A percentile compares a stretch with the other conserved stretches of the same genome.
Conservation (phyloP, 163 green algal genomes). For the Chlamydomonas reinhardtii region DNA sequence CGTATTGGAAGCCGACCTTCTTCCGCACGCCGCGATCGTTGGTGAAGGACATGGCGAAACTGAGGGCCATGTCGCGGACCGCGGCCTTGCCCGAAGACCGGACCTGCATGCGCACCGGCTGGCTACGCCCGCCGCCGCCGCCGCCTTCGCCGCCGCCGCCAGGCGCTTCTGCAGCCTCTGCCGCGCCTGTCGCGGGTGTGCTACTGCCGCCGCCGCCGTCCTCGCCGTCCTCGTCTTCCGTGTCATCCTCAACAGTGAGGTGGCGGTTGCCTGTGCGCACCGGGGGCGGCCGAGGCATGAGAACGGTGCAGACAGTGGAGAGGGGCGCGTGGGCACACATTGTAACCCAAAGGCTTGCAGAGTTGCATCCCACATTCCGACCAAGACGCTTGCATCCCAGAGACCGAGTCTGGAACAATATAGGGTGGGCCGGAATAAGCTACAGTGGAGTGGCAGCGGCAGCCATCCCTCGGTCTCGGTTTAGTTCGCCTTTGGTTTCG, state of each 20-base stretch:
- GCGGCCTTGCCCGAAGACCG: conserved; percentile 2
- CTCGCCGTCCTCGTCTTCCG: not conserved
- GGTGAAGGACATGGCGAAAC: conserved; percentile 48
- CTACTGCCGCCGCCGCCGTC: not conserved
- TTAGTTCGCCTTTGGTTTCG: no score
- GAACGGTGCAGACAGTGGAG: no score
- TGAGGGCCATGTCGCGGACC: conserved; percentile 25
- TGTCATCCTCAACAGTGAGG: not conserved
- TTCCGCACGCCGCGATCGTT: conserved; percentile 46
- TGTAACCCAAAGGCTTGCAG: not conserved
- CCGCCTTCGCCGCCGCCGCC: not conserved
- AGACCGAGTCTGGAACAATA: no score
- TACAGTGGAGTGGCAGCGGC: no score
- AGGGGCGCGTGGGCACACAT: no score
- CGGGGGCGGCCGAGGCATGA: no score
- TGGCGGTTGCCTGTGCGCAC: not conserved
- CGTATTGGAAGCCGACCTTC: conserved; percentile 58
- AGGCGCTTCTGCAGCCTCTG: not conserved
- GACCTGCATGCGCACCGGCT: conserved; percentile 29
- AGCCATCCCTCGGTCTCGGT: no score
- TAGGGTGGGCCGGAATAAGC: no score
- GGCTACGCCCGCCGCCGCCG: not conserved
- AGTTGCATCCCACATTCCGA: no score
- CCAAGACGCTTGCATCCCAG: no score
- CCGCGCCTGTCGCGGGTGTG: not conserved